Percentiles rank a stretch among this genome's conserved stretches.
Evolutionary conservation across 768 basidiomycete species (phyloP).

Genomic region (Boletus rufocinnamomeus): DNA sequence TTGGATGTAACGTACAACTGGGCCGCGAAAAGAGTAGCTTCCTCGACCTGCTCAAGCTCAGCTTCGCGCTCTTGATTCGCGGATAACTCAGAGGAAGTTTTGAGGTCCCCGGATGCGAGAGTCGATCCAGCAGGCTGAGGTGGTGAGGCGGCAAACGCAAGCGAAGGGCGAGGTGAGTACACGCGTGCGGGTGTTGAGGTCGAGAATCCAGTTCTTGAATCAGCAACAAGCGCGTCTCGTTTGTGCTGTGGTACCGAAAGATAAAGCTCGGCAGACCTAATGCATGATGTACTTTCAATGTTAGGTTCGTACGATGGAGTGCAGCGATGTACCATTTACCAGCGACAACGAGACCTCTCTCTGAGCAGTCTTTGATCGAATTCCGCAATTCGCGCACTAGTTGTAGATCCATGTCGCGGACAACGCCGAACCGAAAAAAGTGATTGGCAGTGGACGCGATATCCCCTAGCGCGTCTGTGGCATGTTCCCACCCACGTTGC

Average conservation of each 20-base stretch:
- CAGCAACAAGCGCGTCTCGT: conserved; percentile 36
- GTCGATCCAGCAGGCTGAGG: conserved; percentile 34
- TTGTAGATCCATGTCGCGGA: conserved; percentile 45
- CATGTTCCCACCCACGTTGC: conserved; percentile 18
- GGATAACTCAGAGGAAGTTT: conserved; percentile 8
- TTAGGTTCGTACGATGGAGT: conserved; percentile 10
- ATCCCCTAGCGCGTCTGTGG: not conserved
- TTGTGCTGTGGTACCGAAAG: conserved; percentile 56
- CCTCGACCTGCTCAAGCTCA: conserved; percentile 61
- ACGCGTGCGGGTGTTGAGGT: conserved; percentile 61
- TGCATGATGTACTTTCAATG: conserved; percentile 18
- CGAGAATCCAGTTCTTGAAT: conserved; percentile 43
- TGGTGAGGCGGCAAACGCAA: conserved; percentile 37
- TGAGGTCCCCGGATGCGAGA: conserved; percentile 25
- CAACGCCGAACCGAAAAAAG: not conserved
- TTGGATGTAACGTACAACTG: conserved; percentile 72
- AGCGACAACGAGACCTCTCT: conserved; percentile 67
- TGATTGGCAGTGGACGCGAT: not conserved
- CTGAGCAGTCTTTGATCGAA: conserved; percentile 72
- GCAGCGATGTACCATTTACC: conserved; percentile 67
- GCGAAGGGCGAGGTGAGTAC: conserved; percentile 42
- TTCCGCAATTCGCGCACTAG: conserved; percentile 57
- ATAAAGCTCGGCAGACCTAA: conserved; percentile 77
- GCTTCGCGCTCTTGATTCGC: conserved; percentile 40
- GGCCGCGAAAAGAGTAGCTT: conserved; percentile 72